Base-by-base conservation (phyloP, 2,329 filamentous ascomycete genomes). In the Stachybotrys echinatus region DNA sequence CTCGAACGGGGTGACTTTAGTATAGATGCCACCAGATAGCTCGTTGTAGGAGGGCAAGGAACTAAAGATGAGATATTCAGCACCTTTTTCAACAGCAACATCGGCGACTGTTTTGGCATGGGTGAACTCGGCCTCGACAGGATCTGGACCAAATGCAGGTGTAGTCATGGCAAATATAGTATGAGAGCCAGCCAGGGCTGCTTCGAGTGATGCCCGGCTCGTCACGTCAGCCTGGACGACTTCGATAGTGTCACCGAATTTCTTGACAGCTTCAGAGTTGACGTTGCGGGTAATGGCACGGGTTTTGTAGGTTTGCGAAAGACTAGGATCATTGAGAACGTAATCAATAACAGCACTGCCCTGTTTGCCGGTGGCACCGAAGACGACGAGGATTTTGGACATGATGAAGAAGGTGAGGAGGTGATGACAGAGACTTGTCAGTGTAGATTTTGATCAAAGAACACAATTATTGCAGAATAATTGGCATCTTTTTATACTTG, bases 331-430 rank as follows among this genome's bases (percentile, higher is more conserved):
- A 34, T 65, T 65, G 10, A 79, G 66, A 12, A 81, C 64, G 22
- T 65, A 60, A 45, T 70, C 60, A 49, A 79, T 64, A 8, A 79
- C 65, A 8, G 74, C 74, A 12, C 73, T 65, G 18, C 77, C 77
- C 59, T 80, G 77, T 34, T 74, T 68, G 51, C 77, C 76, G 1
- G 77, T 80, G 20, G 75, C 76, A 8, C 77, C 76, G 47, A 79
- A 76, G 21, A 80, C 66, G 22, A 66, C 69, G 31, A 77, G 61
- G 27, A 68, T 54, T 38, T 70, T 67, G 39, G 57, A 50, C 62
- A 67, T 67, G 18, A 22, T 52, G 47, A n/a, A n/a, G n/a, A n/a
- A n/a, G n/a, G n/a, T n/a, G n/a, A n/a, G n/a, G n/a, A n/a, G n/a
- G n/a, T 51, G n/a, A n/a, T n/a, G n/a, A n/a, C n/a, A n/a, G n/a